Evolutionary conservation across 805 yeast species (phyloP).

Genomic region (Candida rishiriensis): DNA sequence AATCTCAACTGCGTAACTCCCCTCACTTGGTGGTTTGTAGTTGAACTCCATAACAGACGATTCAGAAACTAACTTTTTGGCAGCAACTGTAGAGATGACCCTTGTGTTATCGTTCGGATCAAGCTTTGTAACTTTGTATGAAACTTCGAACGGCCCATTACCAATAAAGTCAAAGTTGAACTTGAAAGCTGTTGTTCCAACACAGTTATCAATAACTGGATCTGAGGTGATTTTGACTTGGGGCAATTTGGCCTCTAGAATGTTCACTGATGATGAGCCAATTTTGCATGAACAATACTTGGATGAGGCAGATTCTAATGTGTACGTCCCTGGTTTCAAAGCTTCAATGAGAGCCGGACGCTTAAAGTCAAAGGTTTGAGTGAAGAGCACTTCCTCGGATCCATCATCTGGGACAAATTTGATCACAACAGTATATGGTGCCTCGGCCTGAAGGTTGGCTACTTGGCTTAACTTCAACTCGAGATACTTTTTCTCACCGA

Average conservation of each 20-base stretch:
- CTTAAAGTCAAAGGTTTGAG: slow-evolving; percentile 26
- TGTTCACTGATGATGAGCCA: slow-evolving; percentile 49
- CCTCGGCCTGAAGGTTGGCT: slow-evolving; percentile 33
- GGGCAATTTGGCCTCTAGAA: slow-evolving; percentile 38
- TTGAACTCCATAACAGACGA: slow-evolving; percentile 39
- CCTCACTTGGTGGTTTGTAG: slow-evolving; percentile 77
- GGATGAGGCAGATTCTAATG: slow-evolving; percentile 49
- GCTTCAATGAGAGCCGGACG: slow-evolving; percentile 32
- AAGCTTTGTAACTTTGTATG: slow-evolving; percentile 55
- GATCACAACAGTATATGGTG: slow-evolving; percentile 42
- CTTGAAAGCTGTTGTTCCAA: slow-evolving; percentile 80
- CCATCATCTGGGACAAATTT: slow-evolving; percentile 28
- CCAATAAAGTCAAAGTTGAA: slow-evolving; percentile 74
- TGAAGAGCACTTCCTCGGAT: slow-evolving; percentile 12
- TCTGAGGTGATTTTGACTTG: slow-evolving; percentile 42
- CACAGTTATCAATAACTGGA: slow-evolving; percentile 79
- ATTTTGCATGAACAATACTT: slow-evolving; percentile 64
- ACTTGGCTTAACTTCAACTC: slow-evolving; percentile 24
- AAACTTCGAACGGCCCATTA: slow-evolving; percentile 73
- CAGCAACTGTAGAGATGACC: slow-evolving; percentile 20
- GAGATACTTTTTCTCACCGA: slow-evolving; percentile 30
- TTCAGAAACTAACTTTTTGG: slow-evolving; percentile 30
- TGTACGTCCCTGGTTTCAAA: slow-evolving; percentile 63
- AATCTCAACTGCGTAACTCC: slow-evolving; percentile 74
- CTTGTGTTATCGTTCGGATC: slow-evolving; percentile 31